These are phyloP conservation scores for Malus asiatica DNA, from an alignment of 306 rosid species.

Conservation along the genomic window DNA sequence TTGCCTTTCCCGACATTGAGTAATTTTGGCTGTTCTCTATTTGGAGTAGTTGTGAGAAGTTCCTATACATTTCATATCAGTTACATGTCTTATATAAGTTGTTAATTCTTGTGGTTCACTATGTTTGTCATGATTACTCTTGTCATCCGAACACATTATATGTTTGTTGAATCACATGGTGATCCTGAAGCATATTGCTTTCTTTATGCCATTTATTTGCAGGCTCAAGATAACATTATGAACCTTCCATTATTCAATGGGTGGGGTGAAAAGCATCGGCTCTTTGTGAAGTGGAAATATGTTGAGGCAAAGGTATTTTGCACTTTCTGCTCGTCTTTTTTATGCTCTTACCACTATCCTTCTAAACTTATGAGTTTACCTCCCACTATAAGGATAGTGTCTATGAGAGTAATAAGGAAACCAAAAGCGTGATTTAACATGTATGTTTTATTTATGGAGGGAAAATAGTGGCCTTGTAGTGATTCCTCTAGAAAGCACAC, in stretches of 20 bases:
- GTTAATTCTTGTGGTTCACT: not conserved
- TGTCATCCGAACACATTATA: not conserved
- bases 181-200: conserved; percentile 8
- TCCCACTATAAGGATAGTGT: not conserved
- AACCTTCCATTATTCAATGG: conserved; percentile 85
- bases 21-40: not conserved
- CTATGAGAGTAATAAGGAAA: not conserved
- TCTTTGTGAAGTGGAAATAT: conserved; percentile 84
- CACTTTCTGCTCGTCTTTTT: not conserved
- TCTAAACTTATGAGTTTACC: not conserved
- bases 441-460: not conserved
- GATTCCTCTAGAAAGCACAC: not conserved
- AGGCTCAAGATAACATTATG: conserved; percentile 98
- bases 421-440: not conserved
- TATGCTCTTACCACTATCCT: not conserved
- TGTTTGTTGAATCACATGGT: not conserved
- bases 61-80: not conserved
- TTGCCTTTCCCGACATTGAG: not conserved
- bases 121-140: not conserved
- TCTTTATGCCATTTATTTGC: conserved; percentile 19
- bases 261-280: conserved; percentile 93
- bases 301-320: conserved; percentile 73
- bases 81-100: not conserved
- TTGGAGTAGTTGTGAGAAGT: not conserved
- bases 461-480: not conserved